phyloP scores from a whole-genome alignment of 305 asterid genomes.

The Fraxinus nigra region DNA sequence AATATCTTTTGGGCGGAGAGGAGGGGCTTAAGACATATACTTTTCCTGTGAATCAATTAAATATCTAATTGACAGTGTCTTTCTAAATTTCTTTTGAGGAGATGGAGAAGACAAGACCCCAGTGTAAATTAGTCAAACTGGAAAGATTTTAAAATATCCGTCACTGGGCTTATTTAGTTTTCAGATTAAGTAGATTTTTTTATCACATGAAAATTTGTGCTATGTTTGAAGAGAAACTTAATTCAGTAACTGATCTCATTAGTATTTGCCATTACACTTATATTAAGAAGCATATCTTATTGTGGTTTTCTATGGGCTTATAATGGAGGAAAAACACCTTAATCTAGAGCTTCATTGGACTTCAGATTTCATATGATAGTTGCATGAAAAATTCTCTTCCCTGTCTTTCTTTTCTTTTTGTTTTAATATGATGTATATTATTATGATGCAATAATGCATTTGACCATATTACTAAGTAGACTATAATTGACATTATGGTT shows the following conservation, averaged over 20 bases:
- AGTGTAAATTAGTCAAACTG: background rate
- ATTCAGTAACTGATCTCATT: background rate
- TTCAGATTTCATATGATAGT: background rate
- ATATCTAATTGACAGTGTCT: background rate
- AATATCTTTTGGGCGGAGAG: background rate
- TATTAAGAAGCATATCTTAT: background rate
- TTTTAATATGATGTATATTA: background rate
- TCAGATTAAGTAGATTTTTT: background rate
- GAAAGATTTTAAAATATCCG: background rate
- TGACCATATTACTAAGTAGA: background rate
- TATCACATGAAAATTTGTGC: background rate
- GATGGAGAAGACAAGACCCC: background rate
- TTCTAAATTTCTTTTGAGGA: background rate
- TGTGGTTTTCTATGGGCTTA: background rate
- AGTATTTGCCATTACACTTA: background rate
- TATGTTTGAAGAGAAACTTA: background rate
- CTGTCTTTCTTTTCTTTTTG: background rate
- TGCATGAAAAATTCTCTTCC: background rate
- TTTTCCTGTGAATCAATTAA: background rate
- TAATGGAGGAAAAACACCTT: background rate
- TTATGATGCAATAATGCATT: background rate
- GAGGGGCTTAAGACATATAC: background rate
- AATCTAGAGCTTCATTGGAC: background rate
- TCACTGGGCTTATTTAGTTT: background rate
- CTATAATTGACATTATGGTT: background rate